Evolutionary conservation across 768 basidiomycete species (phyloP).

Genomic region (Phallus indusiatus): DNA sequence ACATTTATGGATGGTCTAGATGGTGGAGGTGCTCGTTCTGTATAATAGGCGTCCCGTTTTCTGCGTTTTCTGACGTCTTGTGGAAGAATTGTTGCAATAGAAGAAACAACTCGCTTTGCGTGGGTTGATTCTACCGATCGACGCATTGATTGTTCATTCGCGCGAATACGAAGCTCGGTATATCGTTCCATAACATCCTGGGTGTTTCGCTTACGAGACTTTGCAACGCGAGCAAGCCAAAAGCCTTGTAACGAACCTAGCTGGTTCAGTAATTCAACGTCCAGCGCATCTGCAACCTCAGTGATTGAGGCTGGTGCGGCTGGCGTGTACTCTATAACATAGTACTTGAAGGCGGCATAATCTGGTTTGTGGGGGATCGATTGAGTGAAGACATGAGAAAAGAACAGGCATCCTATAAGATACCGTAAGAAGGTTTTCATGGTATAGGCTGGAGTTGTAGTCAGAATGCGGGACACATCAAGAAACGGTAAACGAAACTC

Average conservation of each 20-base stretch:
- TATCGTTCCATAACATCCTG: conserved; percentile 23
- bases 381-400: background rate
- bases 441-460: background rate
- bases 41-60: conserved; percentile 37
- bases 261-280: conserved; percentile 80
- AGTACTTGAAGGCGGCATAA: conserved; percentile 71
- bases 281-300: conserved; percentile 51
- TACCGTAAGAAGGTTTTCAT: background rate
- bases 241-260: conserved; percentile 73
- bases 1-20: conserved; percentile 22
- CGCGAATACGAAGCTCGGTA: conserved; percentile 22
- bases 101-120: conserved; percentile 38
- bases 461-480: background rate
- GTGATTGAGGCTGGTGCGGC: conserved; percentile 40
- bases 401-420: background rate
- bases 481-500: background rate
- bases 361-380: conserved; percentile 1
- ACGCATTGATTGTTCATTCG: conserved; percentile 26
- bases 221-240: conserved; percentile 69
- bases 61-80: conserved; percentile 59
- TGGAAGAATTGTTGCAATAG: conserved; percentile 50
- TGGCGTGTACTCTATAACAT: conserved; percentile 63
- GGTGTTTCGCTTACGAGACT: conserved; percentile 18
- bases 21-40: conserved; percentile 47
- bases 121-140: conserved; percentile 33